Conservation (phyloP, 2,329 filamentous ascomycete species). For the Clonostachys sp. region DNA sequence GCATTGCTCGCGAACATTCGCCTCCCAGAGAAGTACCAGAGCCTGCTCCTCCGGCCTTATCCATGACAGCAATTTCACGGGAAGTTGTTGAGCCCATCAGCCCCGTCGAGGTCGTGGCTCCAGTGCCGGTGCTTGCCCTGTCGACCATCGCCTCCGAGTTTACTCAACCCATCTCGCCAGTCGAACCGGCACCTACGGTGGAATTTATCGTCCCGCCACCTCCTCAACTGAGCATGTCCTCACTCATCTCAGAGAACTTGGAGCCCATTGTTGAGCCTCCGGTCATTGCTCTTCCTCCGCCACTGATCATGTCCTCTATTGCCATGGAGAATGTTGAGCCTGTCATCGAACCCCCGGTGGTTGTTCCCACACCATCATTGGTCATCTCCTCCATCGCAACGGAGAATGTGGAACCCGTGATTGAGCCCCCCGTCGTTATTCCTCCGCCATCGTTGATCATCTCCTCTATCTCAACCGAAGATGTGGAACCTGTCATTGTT, state of each 20-base stretch:
- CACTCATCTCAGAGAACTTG: conserved; percentile 15
- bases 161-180: conserved; percentile 15
- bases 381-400: conserved; percentile 8
- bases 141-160: conserved; percentile 12
- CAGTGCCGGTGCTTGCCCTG: conserved; percentile 2
- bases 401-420: conserved; percentile 18
- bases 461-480: conserved; percentile 8
- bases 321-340: conserved; percentile 27
- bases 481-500: conserved; percentile 6
- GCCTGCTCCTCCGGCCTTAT: not conserved
- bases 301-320: not conserved
- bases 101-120: conserved; percentile 5
- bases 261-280: conserved; percentile 14
- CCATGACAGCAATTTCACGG: not conserved
- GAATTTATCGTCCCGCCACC: conserved; percentile 9
- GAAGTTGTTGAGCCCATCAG: not conserved
- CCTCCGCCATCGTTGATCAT: conserved; percentile 7
- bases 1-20: conserved; percentile 1
- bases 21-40: conserved; percentile 11
- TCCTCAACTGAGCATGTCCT: conserved; percentile 14
- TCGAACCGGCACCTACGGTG: conserved; percentile 4
- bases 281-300: conserved; percentile 2
- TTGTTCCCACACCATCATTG: not conserved
- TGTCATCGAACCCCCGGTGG: conserved; percentile 12
- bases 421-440: conserved; percentile 4